Percentiles rank a stretch among this genome's conserved stretches.
Conservation (phyloP, 2,329 filamentous ascomycete genomes). For the Onygena corvina region DNA sequence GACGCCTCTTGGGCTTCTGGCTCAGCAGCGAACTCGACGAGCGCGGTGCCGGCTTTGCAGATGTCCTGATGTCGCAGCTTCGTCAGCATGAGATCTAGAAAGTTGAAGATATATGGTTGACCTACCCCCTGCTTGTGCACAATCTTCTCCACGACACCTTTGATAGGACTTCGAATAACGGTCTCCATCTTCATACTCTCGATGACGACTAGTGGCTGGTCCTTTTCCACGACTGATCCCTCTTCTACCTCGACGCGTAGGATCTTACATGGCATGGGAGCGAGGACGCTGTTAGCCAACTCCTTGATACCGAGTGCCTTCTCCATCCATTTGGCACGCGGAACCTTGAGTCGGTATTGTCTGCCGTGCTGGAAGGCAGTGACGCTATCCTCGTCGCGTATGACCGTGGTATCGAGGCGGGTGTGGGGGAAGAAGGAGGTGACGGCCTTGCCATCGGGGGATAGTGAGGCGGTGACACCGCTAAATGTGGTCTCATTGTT, state of each 20-base stretch:
- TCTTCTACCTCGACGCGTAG: conserved; percentile 76
- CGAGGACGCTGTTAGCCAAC: conserved; percentile 65
- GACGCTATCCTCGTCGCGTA: conserved; percentile 42
- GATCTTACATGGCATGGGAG: conserved; percentile 97
- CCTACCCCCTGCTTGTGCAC: conserved; percentile 64
- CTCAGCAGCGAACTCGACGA: conserved; percentile 54
- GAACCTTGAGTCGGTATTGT: conserved; percentile 45
- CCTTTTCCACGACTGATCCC: conserved; percentile 72
- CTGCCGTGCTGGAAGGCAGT: conserved; percentile 63
- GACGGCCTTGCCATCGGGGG: conserved; percentile 40
- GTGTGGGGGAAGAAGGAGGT: conserved; percentile 72
- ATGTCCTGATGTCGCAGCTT: conserved; percentile 46
- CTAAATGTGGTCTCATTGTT: conserved; percentile 33
- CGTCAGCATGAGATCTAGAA: conserved; percentile 8
- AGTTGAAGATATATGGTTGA: conserved; percentile 13
- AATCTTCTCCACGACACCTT: conserved; percentile 58
- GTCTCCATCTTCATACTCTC: conserved; percentile 90
- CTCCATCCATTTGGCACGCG: conserved; percentile 64
- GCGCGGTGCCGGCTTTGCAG: conserved; percentile 62
- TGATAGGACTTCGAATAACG: conserved; percentile 64
- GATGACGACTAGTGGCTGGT: conserved; percentile 77
- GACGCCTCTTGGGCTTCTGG: conserved; percentile 1
- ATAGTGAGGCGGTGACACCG: conserved; percentile 24
- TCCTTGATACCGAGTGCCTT: conserved; percentile 79
- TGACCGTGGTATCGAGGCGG: conserved; percentile 65